phyloP scores from a whole-genome alignment of 2,329 filamentous ascomycete species.

The Colletotrichum sansevieriae region DNA sequence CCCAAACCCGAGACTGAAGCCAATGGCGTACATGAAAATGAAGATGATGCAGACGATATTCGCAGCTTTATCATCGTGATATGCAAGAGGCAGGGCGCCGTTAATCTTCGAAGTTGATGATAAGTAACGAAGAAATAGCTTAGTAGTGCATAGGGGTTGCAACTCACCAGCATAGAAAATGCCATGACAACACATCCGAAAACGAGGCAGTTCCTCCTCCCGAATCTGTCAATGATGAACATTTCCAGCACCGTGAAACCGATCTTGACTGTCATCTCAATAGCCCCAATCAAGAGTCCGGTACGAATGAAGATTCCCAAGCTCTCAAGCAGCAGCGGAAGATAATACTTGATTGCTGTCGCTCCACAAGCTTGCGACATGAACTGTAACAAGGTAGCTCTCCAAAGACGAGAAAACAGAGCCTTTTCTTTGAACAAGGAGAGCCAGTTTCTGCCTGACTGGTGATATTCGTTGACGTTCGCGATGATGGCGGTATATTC shows the following conservation, averaged over 20 bases:
- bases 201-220: conserved; percentile 62
- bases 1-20: conserved; percentile 69
- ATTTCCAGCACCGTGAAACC: conserved; percentile 68
- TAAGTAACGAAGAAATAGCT: background rate
- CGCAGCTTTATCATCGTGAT: conserved; percentile 61
- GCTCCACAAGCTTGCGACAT: conserved; percentile 72
- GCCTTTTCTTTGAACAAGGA: conserved; percentile 62
- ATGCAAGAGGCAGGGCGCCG: conserved; percentile 63
- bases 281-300: conserved; percentile 65
- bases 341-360: conserved; percentile 72
- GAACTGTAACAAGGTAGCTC: conserved; percentile 68
- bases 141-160: background rate
- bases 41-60: conserved; percentile 67
- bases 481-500: conserved; percentile 62
- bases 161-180: conserved; percentile 63
- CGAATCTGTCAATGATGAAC: conserved; percentile 67
- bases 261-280: conserved; percentile 70
- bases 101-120: conserved; percentile 58
- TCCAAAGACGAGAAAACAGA: conserved; percentile 67
- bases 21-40: conserved; percentile 70
- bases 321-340: conserved; percentile 65
- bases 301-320: conserved; percentile 62
- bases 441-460: conserved; percentile 55
- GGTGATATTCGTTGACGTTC: conserved; percentile 56
- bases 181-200: conserved; percentile 66